Percentiles rank a stretch among this genome's conserved stretches.
These are phyloP conservation scores for Solanum habrochaites DNA, from an alignment of 257 asterid genomes.

Conservation along the genomic window DNA sequence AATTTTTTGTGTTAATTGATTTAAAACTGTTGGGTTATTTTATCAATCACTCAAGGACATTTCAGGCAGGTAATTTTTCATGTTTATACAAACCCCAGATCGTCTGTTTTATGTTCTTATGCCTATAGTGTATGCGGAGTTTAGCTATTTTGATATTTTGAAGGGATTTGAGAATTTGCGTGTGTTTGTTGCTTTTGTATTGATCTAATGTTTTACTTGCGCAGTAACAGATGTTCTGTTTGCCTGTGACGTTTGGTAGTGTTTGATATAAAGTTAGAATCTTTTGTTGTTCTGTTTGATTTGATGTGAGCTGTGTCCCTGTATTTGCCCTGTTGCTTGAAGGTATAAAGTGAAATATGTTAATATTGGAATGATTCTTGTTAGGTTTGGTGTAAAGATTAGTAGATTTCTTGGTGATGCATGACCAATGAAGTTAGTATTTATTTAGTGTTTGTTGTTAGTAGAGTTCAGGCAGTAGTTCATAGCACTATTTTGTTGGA, in stretches of 20 bases:
- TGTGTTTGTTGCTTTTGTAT: background rate
- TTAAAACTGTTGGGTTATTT: background rate
- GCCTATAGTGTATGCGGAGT: background rate
- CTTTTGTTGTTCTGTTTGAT: background rate
- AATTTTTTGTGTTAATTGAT: background rate
- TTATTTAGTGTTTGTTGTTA: background rate
- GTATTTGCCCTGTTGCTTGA: background rate
- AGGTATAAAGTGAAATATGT: background rate
- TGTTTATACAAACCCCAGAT: background rate
- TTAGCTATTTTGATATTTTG: background rate
- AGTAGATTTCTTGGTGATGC: background rate
- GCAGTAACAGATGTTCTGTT: background rate
- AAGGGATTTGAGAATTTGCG: background rate
- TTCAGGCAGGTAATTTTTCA: slow-evolving; percentile 1
- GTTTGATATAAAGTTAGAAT: background rate
- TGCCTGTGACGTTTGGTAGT: background rate
- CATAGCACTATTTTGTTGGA: too few relatives aligned
- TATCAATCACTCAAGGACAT: slow-evolving; percentile 3
- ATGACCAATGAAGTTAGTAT: background rate
- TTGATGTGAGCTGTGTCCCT: background rate
- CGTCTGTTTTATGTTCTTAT: background rate
- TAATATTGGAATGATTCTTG: background rate
- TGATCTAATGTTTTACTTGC: background rate
- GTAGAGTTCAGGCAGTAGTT: background rate
- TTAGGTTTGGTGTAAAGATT: background rate